Conservation (phyloP, 2,329 filamentous ascomycete genomes). For the Alternaria arborescens region DNA sequence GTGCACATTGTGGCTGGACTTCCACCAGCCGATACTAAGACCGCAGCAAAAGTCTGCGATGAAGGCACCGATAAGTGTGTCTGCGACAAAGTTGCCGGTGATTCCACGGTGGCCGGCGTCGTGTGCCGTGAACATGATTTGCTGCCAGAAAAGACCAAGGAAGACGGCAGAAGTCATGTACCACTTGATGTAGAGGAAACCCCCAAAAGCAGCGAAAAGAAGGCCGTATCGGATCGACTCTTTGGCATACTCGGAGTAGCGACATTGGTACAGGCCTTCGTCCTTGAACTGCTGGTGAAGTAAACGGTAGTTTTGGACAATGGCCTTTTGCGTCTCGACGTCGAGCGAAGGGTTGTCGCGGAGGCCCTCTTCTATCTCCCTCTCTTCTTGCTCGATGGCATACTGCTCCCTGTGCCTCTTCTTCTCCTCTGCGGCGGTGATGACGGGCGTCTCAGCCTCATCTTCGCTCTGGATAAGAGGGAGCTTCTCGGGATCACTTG, state of each 20-base stretch:
- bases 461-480: constrained; percentile 21
- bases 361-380: constrained; percentile 50
- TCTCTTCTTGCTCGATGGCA: constrained; percentile 46
- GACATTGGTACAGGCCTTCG: constrained; percentile 67
- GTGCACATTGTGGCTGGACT: constrained; percentile 73
- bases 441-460: constrained; percentile 12
- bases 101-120: constrained; percentile 72
- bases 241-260: constrained; percentile 66
- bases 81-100: constrained; percentile 65
- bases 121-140: constrained; percentile 74
- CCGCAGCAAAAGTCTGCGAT: constrained; percentile 72
- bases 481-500: constrained; percentile 35
- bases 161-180: constrained; percentile 66
- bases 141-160: constrained; percentile 72
- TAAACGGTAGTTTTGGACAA: constrained; percentile 63
- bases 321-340: constrained; percentile 62
- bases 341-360: constrained; percentile 62
- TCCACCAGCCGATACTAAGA: constrained; percentile 74
- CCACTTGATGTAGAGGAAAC: constrained; percentile 60
- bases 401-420: constrained; percentile 39
- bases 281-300: constrained; percentile 65
- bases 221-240: constrained; percentile 64
- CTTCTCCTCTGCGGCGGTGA: constrained; percentile 24
- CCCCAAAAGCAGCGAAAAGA: constrained; percentile 61
- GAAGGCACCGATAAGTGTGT: constrained; percentile 69